Percentiles rank a stretch among this genome's conserved stretches.
These are phyloP conservation scores for Alternaria angustiovoidea DNA, from an alignment of 2,329 filamentous ascomycete genomes.

Conservation along the genomic window DNA sequence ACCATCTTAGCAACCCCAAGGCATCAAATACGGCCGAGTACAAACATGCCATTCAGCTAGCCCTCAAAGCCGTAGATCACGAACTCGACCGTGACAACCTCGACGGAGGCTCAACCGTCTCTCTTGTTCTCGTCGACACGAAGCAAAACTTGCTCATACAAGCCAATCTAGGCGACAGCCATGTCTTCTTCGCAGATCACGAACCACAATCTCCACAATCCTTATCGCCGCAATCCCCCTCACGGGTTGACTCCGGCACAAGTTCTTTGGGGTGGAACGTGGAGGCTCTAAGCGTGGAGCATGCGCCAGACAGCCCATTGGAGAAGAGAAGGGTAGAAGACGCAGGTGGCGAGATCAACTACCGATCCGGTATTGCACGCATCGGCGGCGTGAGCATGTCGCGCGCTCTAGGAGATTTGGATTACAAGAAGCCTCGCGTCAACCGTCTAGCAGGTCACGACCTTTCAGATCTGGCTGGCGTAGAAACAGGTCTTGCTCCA, in stretches of 20 bases:
- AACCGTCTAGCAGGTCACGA: slow-evolving; percentile 37
- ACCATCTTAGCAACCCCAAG: slow-evolving; percentile 24
- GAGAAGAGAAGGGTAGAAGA: slow-evolving; percentile 35
- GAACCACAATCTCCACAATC: slow-evolving; percentile 12
- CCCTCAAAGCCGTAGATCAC: slow-evolving; percentile 29
- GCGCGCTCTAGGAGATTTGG: slow-evolving; percentile 32
- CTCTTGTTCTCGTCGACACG: slow-evolving; percentile 32
- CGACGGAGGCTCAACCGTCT: slow-evolving; percentile 34
- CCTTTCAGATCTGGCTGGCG: slow-evolving; percentile 31
- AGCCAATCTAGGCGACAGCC: slow-evolving; percentile 35
- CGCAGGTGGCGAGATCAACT: slow-evolving; percentile 33
- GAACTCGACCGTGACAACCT: slow-evolving; percentile 28
- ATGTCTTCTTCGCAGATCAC: slow-evolving; percentile 29
- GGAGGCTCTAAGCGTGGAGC: slow-evolving; percentile 27
- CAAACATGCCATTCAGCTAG: slow-evolving; percentile 31
- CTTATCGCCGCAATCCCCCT: slow-evolving; percentile 8
- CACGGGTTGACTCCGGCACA: slow-evolving; percentile 9
- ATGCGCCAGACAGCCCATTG: slow-evolving; percentile 26
- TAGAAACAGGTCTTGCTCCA: slow-evolving; percentile 35
- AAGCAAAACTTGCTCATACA: slow-evolving; percentile 32
- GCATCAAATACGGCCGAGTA: slow-evolving; percentile 28
- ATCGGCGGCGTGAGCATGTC: slow-evolving; percentile 40
- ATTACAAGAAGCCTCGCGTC: slow-evolving; percentile 35
- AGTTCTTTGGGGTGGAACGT: slow-evolving; percentile 28
- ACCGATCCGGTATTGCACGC: slow-evolving; percentile 28